Percentiles rank a stretch among this genome's conserved stretches.
Conservation (phyloP, 768 basidiomycete species). For the Galerina sulciceps region DNA sequence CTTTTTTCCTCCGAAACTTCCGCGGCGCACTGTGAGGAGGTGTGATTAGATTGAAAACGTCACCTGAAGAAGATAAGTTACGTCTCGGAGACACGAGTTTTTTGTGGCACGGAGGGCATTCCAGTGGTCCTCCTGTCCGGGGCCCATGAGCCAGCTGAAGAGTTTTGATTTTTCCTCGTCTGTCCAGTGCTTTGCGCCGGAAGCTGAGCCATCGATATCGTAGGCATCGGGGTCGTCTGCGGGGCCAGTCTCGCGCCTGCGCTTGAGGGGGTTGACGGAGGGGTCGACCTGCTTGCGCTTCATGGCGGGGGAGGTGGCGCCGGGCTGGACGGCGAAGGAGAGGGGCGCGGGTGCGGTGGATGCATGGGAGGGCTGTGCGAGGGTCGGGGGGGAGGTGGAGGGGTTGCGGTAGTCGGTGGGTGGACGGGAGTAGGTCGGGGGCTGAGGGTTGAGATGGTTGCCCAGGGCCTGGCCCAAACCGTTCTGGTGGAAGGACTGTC, state of each 20-base stretch:
- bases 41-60: slow-evolving; percentile 13
- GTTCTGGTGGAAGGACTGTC: slow-evolving; percentile 63
- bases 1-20: slow-evolving; percentile 76
- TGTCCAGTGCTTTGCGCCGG: slow-evolving; percentile 84
- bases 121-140: slow-evolving; percentile 76
- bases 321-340: slow-evolving; percentile 36
- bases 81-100: slow-evolving; percentile 83
- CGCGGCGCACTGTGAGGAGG: slow-evolving; percentile 57
- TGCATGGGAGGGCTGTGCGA: slow-evolving; percentile 40
- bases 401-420: slow-evolving; percentile 39
- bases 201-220: slow-evolving; percentile 51
- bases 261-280: slow-evolving; percentile 40
- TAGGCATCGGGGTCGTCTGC: slow-evolving; percentile 39
- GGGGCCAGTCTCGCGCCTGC: slow-evolving; percentile 46
- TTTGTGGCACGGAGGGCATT: slow-evolving; percentile 77
- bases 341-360: slow-evolving; percentile 38
- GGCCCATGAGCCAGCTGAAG: slow-evolving; percentile 80
- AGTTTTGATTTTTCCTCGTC: slow-evolving; percentile 82
- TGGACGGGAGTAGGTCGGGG: slow-evolving; percentile 27
- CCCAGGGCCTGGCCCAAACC: slow-evolving; percentile 66
- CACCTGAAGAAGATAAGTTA: slow-evolving; percentile 32
- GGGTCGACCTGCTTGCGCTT: slow-evolving; percentile 59
- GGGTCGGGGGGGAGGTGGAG: slow-evolving; percentile 41
- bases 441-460: slow-evolving; percentile 46
- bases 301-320: slow-evolving; percentile 40